Base-by-base conservation (phyloP, 2,329 filamentous ascomycete species). In the Colletotrichum sp. region DNA sequence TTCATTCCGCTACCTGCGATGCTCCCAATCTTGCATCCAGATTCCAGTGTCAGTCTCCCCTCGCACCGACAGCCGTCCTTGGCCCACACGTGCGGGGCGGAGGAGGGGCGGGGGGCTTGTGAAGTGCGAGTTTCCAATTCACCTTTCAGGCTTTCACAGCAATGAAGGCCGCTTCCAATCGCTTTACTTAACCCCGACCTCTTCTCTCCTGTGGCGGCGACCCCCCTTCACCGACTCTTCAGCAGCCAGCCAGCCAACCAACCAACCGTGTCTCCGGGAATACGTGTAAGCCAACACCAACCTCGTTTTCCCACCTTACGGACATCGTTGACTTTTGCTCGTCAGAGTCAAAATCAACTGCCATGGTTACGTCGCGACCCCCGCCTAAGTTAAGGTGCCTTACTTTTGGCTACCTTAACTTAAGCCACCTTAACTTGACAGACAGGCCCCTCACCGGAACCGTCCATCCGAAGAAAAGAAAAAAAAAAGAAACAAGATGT, bases 191-290 rank as follows among this genome's bases (percentile, higher is more conserved):
- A 59, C 15, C 34, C 44, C 60, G 39, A 32, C 16, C 32, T 30
- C 69, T 18, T 71, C 13, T 26, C 13, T 64, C 13, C 13, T 64
- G 55, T 63, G 24, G 28, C 13, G n/a, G 34, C 36, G 32, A 12
- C 36, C 36, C 57, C 49, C 60, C 52, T 71, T 75, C 68, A 71
- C 68, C 68, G 60, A 75, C 72, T 66, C 26, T 71, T 71, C 26
- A 36, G 16, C 30, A 30, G 18, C 57, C 32, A 34, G 6, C 13
- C 34, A 36, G 15, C 34, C 34, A 36, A 36, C 34, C 34, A 69
- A 52, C 26, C 36, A 63, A 36, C 15, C 44, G 15, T 13, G 24
- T 49, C 18, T 49, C 39, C 66, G 28, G 52, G n/a, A n/a, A 21
- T 49, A 49, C 3, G 39, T 49, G 26, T 13, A 32, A 62, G 28